Conservation (phyloP, 2,329 filamentous ascomycete species). For the Dothiorella sarmentorum region DNA sequence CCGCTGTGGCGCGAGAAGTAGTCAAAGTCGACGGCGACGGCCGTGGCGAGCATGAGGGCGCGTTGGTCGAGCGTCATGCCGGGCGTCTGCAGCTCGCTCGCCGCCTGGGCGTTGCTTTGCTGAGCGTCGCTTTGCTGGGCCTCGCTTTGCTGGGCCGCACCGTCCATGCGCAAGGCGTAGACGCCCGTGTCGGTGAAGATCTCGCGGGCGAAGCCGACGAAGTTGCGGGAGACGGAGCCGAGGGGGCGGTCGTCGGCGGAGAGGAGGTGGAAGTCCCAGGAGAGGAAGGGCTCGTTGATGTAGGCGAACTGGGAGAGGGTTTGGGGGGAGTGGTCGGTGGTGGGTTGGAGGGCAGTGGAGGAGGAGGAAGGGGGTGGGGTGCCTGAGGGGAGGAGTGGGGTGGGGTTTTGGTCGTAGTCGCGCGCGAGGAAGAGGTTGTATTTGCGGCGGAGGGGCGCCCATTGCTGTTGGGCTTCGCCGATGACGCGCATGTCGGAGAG, state of each 20-base stretch:
- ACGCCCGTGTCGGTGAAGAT: slow-evolving; percentile 65
- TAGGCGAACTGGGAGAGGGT: slow-evolving; percentile 59
- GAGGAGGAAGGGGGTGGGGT: slow-evolving; percentile 50
- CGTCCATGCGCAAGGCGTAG: slow-evolving; percentile 63
- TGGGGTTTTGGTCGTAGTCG: too few relatives aligned
- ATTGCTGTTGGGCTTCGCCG: slow-evolving; percentile 61
- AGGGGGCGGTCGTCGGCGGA: slow-evolving; percentile 50
- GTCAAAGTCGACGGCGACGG: slow-evolving; percentile 63
- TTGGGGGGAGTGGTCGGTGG: slow-evolving; percentile 31
- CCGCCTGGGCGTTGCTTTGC: slow-evolving; percentile 24
- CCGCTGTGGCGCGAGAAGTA: slow-evolving; percentile 62
- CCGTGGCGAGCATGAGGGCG: slow-evolving; percentile 64
- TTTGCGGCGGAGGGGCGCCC: slow-evolving; percentile 60
- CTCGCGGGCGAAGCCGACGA: slow-evolving; percentile 59
- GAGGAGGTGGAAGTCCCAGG: slow-evolving; percentile 61
- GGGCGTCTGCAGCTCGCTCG: slow-evolving; percentile 28
- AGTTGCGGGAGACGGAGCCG: slow-evolving; percentile 63
- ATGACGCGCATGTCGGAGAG: slow-evolving; percentile 59
- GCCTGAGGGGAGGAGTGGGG: too few relatives aligned
- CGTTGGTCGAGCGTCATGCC: slow-evolving; percentile 65
- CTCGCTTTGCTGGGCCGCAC: slow-evolving; percentile 35
- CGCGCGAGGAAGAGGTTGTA: slow-evolving; percentile 63
- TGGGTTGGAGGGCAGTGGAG: slow-evolving; percentile 41
- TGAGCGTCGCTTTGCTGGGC: background rate
- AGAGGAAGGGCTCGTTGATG: slow-evolving; percentile 60